Percentiles rank a stretch among this genome's conserved stretches.
Evolutionary conservation across 441 rosid species (phyloP).

Genomic region (Brassica hybrid): DNA sequence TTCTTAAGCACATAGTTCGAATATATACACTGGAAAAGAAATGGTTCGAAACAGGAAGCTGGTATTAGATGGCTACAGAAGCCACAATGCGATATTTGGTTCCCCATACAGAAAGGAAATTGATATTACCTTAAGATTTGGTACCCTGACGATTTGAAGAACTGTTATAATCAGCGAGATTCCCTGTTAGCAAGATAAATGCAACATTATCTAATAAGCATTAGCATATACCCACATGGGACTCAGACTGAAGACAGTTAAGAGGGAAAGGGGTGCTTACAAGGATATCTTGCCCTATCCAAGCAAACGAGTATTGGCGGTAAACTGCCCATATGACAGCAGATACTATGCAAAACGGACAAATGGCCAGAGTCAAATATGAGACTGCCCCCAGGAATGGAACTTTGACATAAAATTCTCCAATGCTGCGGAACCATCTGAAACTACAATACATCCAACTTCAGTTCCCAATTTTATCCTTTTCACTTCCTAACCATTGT

Average conservation of each 20-base stretch:
- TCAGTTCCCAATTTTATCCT: conserved; percentile 47
- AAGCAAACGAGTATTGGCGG: conserved; percentile 59
- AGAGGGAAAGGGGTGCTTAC: conserved; percentile 51
- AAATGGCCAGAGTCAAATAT: conserved; percentile 81
- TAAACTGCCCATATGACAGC: conserved; percentile 85
- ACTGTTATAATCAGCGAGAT: conserved; percentile 93
- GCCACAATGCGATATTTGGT: neutral
- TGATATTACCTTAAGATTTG: conserved; percentile 87
- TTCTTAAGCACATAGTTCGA: conserved; percentile 13
- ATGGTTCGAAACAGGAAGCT: neutral
- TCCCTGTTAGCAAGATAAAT: conserved; percentile 60
- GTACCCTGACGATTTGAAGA: conserved; percentile 91
- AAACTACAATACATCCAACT: conserved; percentile 44
- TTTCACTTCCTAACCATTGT: conserved; percentile 5
- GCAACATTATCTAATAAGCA: neutral
- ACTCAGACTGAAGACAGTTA: too few species aligned
- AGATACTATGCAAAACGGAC: conserved; percentile 94
- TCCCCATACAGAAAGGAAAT: neutral
- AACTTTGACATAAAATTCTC: conserved; percentile 75
- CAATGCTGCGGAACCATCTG: conserved; percentile 86
- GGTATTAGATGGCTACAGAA: too few species aligned
- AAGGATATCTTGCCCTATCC: conserved; percentile 92
- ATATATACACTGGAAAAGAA: too few species aligned
- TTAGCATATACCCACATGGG: too few species aligned
- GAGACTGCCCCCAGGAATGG: conserved; percentile 92